Conservation (phyloP, 129 eudicot genomes). For the Flaveria sonorensis region DNA sequence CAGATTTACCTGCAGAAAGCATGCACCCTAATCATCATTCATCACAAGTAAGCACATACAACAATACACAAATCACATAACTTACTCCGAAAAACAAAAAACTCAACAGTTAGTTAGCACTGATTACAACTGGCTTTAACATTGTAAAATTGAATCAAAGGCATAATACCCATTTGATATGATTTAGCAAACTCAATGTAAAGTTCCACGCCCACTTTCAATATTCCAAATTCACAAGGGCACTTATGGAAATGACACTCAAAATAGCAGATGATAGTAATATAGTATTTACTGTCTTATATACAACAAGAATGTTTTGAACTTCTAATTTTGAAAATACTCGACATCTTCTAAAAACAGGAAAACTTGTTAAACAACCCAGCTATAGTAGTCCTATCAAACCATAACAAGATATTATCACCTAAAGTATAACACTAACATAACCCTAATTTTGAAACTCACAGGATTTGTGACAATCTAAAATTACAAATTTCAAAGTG, state of each 20-base stretch:
- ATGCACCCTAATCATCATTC: conserved; percentile 7
- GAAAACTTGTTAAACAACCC: background rate
- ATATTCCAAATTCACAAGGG: no score
- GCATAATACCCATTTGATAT: no score
- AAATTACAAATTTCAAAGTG: background rate
- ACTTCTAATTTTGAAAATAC: background rate
- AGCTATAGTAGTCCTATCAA: background rate
- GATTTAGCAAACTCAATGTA: no score
- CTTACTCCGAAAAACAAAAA: conserved; percentile 3
- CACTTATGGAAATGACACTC: no score
- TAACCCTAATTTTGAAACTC: background rate
- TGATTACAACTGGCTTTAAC: background rate
- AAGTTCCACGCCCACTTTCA: no score
- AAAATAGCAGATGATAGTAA: background rate
- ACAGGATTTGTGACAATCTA: background rate
- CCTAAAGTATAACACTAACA: background rate
- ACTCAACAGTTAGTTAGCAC: background rate
- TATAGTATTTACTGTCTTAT: background rate
- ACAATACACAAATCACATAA: background rate
- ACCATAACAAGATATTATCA: background rate
- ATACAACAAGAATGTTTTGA: conserved; percentile 1
- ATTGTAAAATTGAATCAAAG: background rate
- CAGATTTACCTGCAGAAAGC: conserved; percentile 39
- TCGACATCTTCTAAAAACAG: background rate
- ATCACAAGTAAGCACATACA: conserved; percentile 17